phyloP scores from a whole-genome alignment of 352 stramenopile genomes.

The Phytophthora sansomeana region DNA sequence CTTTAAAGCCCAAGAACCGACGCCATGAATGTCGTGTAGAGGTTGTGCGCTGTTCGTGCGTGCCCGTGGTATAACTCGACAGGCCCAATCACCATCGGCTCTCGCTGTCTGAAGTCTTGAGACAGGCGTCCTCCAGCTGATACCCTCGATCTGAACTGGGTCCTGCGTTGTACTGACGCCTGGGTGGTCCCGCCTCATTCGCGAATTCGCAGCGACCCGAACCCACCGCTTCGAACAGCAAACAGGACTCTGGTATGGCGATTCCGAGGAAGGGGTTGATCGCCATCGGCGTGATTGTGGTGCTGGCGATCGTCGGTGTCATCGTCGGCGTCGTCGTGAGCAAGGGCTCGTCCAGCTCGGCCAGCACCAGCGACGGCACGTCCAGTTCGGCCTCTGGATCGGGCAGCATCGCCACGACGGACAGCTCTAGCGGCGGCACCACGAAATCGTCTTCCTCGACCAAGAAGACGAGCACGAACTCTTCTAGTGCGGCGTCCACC shows the following conservation, averaged over 20 bases:
- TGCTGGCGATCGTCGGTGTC: no score
- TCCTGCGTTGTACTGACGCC: no score
- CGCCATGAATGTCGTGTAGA: no score
- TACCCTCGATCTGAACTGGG: background rate
- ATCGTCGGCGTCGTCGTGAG: no score
- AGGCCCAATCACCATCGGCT: constrained; percentile 12
- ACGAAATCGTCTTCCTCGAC: no score
- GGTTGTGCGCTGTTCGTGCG: constrained; percentile 20
- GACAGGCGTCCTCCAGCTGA: constrained; percentile 8
- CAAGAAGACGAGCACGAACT: no score
- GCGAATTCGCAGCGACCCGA: constrained; percentile 26
- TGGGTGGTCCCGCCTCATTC: constrained; percentile 19
- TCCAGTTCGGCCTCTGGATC: no score
- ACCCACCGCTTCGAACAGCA: background rate
- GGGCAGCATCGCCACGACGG: no score
- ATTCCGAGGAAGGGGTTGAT: constrained; percentile 39
- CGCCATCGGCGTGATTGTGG: constrained; percentile 49
- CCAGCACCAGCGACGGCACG: no score
- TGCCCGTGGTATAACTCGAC: constrained; percentile 12
- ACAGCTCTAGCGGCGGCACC: no score
- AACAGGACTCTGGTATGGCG: constrained; percentile 27
- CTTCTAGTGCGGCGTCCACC: no score
- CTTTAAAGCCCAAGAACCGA: background rate
- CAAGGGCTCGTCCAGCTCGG: no score
- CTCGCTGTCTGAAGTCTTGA: constrained; percentile 16